phyloP scores from a whole-genome alignment of 306 rosid species.

The Geum urbanum region DNA sequence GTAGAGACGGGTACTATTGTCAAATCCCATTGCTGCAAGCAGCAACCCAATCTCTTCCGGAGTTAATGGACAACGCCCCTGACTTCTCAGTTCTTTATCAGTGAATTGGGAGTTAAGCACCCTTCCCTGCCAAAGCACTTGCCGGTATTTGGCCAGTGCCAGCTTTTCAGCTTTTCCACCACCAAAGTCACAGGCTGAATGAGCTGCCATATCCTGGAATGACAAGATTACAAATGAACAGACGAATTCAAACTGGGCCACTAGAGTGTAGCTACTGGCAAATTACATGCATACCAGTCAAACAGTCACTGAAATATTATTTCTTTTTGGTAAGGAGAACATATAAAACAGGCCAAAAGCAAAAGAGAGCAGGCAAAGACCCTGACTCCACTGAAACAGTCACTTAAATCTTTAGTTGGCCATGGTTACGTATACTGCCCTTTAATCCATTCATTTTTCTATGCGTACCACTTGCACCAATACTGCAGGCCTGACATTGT shows the following conservation, averaged over 20 bases:
- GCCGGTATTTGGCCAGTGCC: constrained; percentile 92
- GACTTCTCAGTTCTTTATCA: constrained; percentile 83
- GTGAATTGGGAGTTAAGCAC: constrained; percentile 97
- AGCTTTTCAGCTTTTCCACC: constrained; percentile 90
- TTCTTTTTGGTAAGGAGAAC: too few relatives aligned
- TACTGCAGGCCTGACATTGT: not conserved
- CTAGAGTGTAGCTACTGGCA: not conserved
- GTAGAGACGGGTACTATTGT: constrained; percentile 83
- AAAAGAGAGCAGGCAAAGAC: too few relatives aligned
- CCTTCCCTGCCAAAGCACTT: constrained; percentile 95
- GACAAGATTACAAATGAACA: not conserved
- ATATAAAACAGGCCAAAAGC: too few relatives aligned
- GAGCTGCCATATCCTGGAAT: constrained; percentile 97
- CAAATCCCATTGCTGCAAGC: constrained; percentile 88
- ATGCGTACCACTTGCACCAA: not conserved
- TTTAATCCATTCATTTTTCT: not conserved
- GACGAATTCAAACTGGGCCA: not conserved
- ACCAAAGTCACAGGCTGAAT: constrained; percentile 98
- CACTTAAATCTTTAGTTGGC: not conserved
- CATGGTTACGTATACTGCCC: too few relatives aligned
- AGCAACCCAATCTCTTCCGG: constrained; percentile 95
- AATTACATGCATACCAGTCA: not conserved
- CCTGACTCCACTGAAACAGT: not conserved
- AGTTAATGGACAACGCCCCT: constrained; percentile 97
- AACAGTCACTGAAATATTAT: not conserved